Percentiles rank a stretch among this genome's conserved stretches.
Conservation (phyloP, 164 flowering plant genomes). For the Buxus sempervirens region DNA sequence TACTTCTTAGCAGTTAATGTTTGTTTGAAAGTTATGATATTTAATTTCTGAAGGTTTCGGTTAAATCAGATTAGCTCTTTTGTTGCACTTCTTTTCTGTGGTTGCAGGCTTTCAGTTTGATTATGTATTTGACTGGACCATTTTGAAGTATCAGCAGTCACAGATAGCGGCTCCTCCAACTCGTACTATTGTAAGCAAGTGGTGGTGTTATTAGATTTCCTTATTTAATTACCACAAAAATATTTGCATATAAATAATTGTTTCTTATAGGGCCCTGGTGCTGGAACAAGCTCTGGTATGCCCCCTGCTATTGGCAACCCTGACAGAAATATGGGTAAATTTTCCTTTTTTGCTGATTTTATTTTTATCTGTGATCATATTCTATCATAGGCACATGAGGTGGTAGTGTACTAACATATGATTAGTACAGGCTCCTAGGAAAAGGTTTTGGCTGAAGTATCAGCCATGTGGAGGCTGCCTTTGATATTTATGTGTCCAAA, state of each 20-base stretch:
- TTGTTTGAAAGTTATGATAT: background rate
- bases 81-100: background rate
- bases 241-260: slow-evolving; percentile 2
- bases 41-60: background rate
- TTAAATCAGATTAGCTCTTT: background rate
- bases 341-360: too few relatives aligned
- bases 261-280: slow-evolving; percentile 47
- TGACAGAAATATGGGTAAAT: slow-evolving; percentile 56
- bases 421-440: too few relatives aligned
- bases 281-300: slow-evolving; percentile 69
- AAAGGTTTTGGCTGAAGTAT: too few relatives aligned
- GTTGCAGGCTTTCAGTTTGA: slow-evolving; percentile 81
- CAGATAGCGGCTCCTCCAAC: slow-evolving; percentile 67
- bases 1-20: background rate
- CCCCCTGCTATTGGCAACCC: slow-evolving; percentile 44
- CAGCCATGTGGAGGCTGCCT: too few relatives aligned
- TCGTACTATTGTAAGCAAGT: slow-evolving; percentile 52
- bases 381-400: too few relatives aligned
- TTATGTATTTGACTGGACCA: slow-evolving; percentile 92
- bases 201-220: background rate
- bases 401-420: too few relatives aligned
- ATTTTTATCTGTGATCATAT: too few relatives aligned
- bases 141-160: slow-evolving; percentile 85
- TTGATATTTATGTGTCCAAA: too few relatives aligned
- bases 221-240: background rate